A percentile compares a stretch with the other conserved stretches of the same genome.
Evolutionary conservation across 31 red algal genomes (phyloP).

Genomic region (Asparagopsis taxiformis): DNA sequence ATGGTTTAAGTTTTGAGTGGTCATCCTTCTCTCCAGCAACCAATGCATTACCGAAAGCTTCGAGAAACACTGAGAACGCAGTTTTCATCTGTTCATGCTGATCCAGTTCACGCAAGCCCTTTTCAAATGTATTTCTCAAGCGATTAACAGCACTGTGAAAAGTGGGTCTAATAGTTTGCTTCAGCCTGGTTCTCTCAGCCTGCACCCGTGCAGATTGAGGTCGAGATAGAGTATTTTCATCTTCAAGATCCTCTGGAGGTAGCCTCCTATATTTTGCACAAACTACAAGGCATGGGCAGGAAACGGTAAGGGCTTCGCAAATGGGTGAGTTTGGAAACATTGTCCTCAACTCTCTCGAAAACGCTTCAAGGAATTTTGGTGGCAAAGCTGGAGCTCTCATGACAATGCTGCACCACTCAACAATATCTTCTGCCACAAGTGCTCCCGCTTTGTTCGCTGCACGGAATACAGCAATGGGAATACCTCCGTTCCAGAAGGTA

Average conservation of each 20-base stretch:
- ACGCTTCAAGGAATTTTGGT: conserved; percentile 16
- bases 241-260: background rate
- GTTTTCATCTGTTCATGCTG: background rate
- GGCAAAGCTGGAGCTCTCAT: conserved; percentile 38
- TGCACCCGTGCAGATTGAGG: no score
- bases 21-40: background rate
- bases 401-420: conserved; percentile 43
- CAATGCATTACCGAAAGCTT: background rate
- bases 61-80: background rate
- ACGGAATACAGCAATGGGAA: conserved; percentile 54
- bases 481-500: conserved; percentile 66
- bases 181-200: background rate
- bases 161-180: background rate
- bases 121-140: background rate
- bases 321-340: background rate
- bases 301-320: background rate
- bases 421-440: conserved; percentile 1
- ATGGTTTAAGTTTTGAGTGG: background rate
- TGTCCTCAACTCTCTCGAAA: conserved; percentile 11
- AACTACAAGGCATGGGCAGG: background rate
- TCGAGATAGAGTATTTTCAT: background rate
- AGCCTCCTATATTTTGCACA: background rate
- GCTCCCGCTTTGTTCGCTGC: conserved; percentile 15
- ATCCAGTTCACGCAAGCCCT: background rate
- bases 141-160: background rate